Percentiles rank a stretch among this genome's conserved stretches.
Conservation (phyloP, 75 land plant genomes). For the Pinus tabuliformis region DNA sequence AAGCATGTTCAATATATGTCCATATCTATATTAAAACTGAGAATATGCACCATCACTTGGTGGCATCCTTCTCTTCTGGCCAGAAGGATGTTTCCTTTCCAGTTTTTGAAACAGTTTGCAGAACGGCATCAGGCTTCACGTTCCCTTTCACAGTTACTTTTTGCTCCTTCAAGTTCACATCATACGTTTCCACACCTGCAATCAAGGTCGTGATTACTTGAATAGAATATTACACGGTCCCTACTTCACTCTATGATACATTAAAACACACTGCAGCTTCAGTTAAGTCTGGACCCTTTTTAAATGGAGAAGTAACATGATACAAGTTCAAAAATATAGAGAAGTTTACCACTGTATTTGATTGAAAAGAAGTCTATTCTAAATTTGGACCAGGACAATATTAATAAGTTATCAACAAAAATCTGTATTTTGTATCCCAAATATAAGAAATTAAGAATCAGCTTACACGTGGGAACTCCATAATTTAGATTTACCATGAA, state of each 20-base stretch:
- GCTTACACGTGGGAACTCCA: neutral
- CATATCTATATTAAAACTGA: too few species aligned
- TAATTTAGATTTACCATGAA: neutral
- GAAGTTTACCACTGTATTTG: neutral
- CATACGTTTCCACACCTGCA: constrained; percentile 77
- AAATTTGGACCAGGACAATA: neutral
- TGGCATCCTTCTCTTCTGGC: constrained; percentile 17
- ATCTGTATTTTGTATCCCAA: too few species aligned
- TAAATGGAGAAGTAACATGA: neutral
- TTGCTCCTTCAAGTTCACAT: constrained; percentile 66
- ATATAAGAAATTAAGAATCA: too few species aligned
- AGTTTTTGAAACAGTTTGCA: constrained; percentile 83
- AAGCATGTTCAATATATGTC: too few species aligned
- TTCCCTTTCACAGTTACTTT: constrained; percentile 87
- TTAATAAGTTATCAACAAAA: too few species aligned
- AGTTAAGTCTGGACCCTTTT: neutral
- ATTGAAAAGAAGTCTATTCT: neutral
- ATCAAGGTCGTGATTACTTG: neutral
- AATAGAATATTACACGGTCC: neutral
- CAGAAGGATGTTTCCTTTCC: constrained; percentile 86
- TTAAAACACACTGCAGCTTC: neutral
- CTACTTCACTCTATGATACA: neutral
- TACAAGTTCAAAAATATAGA: neutral
- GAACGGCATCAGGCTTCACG: constrained; percentile 69
- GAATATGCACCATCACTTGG: too few species aligned